These are phyloP conservation scores for Beauveria pseudobassiana DNA, from an alignment of 2,329 filamentous ascomycete species.

Conservation along the genomic window DNA sequence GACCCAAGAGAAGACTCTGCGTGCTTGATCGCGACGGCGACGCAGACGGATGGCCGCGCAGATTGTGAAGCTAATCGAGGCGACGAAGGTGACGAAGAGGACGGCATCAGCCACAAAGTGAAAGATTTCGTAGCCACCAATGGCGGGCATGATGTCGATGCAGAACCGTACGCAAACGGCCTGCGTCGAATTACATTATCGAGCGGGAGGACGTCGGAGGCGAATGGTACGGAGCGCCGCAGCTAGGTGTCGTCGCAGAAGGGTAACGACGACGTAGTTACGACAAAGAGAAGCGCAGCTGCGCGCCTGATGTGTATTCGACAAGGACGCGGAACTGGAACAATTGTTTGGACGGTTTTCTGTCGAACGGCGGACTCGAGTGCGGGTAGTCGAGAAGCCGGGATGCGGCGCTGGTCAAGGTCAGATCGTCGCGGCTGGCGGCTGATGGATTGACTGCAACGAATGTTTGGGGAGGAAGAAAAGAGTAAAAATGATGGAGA, in stretches of 20 bases:
- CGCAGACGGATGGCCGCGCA: constrained; percentile 1
- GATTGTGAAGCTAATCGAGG: constrained; percentile 6
- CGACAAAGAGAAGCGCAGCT: background rate
- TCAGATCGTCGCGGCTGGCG: too few relatives aligned
- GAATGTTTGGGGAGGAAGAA: too few relatives aligned
- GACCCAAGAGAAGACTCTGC: constrained; percentile 11
- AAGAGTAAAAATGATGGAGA: too few relatives aligned
- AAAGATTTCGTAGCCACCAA: constrained; percentile 7
- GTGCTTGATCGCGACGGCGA: constrained; percentile 8
- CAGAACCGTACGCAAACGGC: constrained; percentile 7
- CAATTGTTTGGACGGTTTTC: too few relatives aligned
- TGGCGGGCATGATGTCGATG: constrained; percentile 1
- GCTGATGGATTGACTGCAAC: too few relatives aligned
- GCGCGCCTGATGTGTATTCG: too few relatives aligned
- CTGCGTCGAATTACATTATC: constrained; percentile 7
- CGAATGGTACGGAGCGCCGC: background rate
- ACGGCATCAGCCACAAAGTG: constrained; percentile 5
- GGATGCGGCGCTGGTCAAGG: too few relatives aligned
- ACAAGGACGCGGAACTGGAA: too few relatives aligned
- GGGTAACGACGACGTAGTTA: too few relatives aligned
- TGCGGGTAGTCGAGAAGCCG: too few relatives aligned
- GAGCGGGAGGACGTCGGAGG: background rate
- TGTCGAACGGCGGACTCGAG: too few relatives aligned
- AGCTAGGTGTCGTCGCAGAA: background rate
- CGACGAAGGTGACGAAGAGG: constrained; percentile 6